Percentiles rank a stretch among this genome's conserved stretches.
Evolutionary conservation across 2,329 filamentous ascomycete species (phyloP).

Genomic region (Cryphonectria nitschkei): DNA sequence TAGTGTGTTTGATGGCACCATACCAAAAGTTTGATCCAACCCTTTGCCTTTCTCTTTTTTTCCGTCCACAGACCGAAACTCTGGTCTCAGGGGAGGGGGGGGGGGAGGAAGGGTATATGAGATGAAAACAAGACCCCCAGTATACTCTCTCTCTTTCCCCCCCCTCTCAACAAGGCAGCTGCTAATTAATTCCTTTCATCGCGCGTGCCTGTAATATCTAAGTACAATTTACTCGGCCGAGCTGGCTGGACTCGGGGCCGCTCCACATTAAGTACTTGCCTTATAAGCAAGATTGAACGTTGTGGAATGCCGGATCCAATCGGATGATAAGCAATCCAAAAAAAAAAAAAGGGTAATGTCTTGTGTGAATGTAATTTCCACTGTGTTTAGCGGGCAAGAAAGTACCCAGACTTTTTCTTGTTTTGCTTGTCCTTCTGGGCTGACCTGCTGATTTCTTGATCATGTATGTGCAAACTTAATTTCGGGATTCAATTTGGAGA

Average conservation of each 20-base stretch:
- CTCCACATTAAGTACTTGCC: neutral
- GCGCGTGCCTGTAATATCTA: neutral
- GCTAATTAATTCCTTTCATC: neutral
- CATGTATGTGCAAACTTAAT: slow-evolving; percentile 4
- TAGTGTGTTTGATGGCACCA: neutral
- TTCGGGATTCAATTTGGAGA: neutral
- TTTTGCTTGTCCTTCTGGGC: neutral
- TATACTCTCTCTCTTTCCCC: no score
- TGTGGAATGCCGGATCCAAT: neutral
- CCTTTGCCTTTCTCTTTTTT: no score
- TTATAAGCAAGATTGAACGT: slow-evolving; percentile 1
- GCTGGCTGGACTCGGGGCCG: neutral
- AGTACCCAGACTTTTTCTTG: neutral
- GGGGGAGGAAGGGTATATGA: no score
- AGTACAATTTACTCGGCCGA: neutral
- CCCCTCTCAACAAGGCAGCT: neutral
- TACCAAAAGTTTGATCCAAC: neutral
- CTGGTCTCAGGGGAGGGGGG: neutral
- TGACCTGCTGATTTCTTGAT: neutral
- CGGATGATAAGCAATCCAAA: neutral
- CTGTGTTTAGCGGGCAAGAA: neutral
- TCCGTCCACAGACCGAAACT: neutral
- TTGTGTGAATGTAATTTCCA: slow-evolving; percentile 14
- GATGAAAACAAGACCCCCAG: no score
- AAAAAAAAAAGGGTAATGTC: slow-evolving; percentile 1